Percentiles rank a stretch among this genome's conserved stretches.
These are phyloP conservation scores for Leishmania gerbilli DNA, from an alignment of 208 protist species.

Conservation along the genomic window DNA sequence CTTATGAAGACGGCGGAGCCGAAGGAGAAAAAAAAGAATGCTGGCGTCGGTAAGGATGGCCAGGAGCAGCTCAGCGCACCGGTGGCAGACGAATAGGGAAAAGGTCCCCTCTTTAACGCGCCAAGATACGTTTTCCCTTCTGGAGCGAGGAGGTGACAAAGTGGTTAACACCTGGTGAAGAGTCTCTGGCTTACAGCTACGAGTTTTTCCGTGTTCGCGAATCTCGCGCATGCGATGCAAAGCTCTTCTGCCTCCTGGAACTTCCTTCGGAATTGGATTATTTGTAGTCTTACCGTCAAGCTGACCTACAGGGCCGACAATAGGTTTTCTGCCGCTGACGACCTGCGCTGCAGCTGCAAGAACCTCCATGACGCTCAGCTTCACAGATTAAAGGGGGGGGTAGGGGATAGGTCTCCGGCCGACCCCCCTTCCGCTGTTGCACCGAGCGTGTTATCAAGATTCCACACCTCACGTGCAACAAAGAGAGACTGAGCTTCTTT, in stretches of 20 bases:
- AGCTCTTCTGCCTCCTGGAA: neutral
- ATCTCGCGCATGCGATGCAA: neutral
- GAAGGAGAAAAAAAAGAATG: neutral
- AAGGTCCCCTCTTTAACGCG: neutral
- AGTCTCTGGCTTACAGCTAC: neutral
- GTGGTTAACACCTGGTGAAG: neutral
- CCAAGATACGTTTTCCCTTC: neutral
- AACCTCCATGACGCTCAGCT: neutral
- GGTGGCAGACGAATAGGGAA: neutral
- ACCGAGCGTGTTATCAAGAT: too few species aligned
- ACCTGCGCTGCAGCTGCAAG: neutral
- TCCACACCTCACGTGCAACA: neutral
- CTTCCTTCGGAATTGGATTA: too few species aligned
- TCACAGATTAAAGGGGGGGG: neutral
- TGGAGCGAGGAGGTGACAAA: neutral
- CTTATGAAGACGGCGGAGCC: neutral
- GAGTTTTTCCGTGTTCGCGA: neutral
- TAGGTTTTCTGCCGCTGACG: neutral
- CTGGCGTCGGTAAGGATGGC: neutral
- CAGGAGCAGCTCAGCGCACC: neutral
- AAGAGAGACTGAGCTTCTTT: neutral
- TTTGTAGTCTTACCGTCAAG: neutral
- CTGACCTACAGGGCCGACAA: too few species aligned
- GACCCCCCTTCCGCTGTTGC: neutral
- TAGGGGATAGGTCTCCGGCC: neutral